Evolutionary conservation across 306 rosid genomes (phyloP), one percentile per base, ranked within the genome.

Genomic region (Medicago arabica): DNA sequence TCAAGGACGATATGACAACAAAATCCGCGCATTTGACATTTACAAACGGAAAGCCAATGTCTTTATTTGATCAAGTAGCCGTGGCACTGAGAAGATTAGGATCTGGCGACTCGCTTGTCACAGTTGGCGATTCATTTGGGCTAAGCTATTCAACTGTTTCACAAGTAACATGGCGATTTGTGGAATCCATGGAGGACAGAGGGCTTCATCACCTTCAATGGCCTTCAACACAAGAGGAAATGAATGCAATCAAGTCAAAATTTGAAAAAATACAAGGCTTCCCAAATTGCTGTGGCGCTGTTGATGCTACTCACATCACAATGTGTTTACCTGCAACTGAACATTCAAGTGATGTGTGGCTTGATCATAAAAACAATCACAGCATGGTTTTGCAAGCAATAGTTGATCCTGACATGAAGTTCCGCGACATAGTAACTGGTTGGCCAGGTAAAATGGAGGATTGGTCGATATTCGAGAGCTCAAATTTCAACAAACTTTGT

Each of bases 341-440:
- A 53, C 83, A 89, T 15, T 43, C 83, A 1, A 86, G 87, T 43
- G 74, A 88, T 40, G 83, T 85, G 13, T 94, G 98, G 98, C 93
- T 90, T 23, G 97, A 94, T 78, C 85, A 72, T 11, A 86, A 88
- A 76, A 88, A 89, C 75, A 91, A 90, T 49, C 90, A 91, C 58
- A 92, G 96, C 87, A 90, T 94, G 98, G 88, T 94, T 69, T 76
- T 94, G 91, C 98, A 94, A 65, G 95, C 91, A 67, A 86, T 94
- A 67, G 98, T 94, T 46, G 98, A 89, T 59, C 82, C 97, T 10
- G 88, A 88, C 72, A 90, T 90, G 96, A 94, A 83, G 82, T 92
- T 94, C 75, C 83, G 80, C 54, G 97, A 94, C 84, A 84, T 94
- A 77, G 88, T 90, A 77, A 86, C 97, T 0, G 98, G 98, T 63